phyloP scores from a whole-genome alignment of 208 protist species.

The Leishmania arabica region DNA sequence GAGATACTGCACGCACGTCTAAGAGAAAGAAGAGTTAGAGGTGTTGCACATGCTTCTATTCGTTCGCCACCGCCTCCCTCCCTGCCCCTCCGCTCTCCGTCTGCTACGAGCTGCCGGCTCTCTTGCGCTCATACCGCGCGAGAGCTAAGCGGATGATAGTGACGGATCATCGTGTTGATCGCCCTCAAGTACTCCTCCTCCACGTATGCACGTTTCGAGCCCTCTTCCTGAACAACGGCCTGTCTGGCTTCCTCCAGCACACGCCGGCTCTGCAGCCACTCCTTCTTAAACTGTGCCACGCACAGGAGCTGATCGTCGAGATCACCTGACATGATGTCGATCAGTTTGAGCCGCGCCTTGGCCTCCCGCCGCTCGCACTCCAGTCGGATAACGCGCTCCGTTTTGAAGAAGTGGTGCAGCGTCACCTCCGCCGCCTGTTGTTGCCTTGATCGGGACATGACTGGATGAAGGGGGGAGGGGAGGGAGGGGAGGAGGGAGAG shows the following conservation, averaged over 20 bases:
- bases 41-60: neutral
- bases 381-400: constrained; percentile 80
- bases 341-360: constrained; percentile 68
- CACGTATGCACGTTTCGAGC: constrained; percentile 9
- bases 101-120: neutral
- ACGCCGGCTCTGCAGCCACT: constrained; percentile 76
- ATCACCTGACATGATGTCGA: constrained; percentile 65
- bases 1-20: neutral
- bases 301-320: constrained; percentile 82
- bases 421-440: constrained; percentile 36
- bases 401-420: constrained; percentile 66
- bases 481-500: neutral
- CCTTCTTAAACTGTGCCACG: constrained; percentile 83
- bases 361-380: constrained; percentile 79
- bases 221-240: constrained; percentile 56
- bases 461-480: neutral
- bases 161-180: constrained; percentile 33
- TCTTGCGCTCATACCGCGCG: neutral
- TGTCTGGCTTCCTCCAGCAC: constrained; percentile 60
- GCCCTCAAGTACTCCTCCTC: constrained; percentile 36
- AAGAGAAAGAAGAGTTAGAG: neutral
- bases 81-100: neutral
- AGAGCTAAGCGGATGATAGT: constrained; percentile 19
- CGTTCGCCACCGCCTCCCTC: neutral
- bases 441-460: constrained; percentile 37